A percentile compares a stretch with the other conserved stretches of the same genome.
Evolutionary conservation across 345 rosid genomes (phyloP).

Genomic region (Physaria fendleri): DNA sequence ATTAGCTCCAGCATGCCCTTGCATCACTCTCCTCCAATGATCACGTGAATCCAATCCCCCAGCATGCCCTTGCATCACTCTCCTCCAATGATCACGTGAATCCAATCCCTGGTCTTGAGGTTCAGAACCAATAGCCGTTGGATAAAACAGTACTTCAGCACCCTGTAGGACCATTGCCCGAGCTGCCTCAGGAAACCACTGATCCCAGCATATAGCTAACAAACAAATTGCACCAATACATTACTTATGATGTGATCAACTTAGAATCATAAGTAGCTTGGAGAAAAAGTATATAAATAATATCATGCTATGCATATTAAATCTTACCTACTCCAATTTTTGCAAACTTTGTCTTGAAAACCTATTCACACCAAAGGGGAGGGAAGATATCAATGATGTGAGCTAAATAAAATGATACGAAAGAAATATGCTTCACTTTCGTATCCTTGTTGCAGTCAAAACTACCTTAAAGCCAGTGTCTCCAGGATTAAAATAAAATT

Average conservation of each 20-base stretch:
- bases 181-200: conserved; percentile 95
- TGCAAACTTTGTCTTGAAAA: conserved; percentile 76
- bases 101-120: conserved; percentile 92
- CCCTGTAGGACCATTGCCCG: conserved; percentile 86
- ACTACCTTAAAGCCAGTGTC: conserved; percentile 94
- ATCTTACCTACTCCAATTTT: conserved; percentile 88
- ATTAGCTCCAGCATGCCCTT: conserved; percentile 98
- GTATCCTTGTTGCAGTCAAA: neutral
- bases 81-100: conserved; percentile 86
- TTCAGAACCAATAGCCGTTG: conserved; percentile 93
- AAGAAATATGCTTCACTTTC: neutral
- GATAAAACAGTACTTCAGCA: conserved; percentile 81
- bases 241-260: neutral
- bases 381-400: neutral
- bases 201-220: conserved; percentile 91
- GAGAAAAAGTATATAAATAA: too few species aligned
- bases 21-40: too few species aligned
- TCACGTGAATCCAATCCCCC: too few species aligned
- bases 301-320: neutral
- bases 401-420: neutral
- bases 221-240: conserved; percentile 5
- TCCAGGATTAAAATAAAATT: conserved; percentile 95
- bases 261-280: neutral
- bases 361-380: conserved; percentile 45
- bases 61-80: conserved; percentile 99